phyloP scores from a whole-genome alignment of 768 basidiomycete genomes.

The Mrakia hoshinonis region DNA sequence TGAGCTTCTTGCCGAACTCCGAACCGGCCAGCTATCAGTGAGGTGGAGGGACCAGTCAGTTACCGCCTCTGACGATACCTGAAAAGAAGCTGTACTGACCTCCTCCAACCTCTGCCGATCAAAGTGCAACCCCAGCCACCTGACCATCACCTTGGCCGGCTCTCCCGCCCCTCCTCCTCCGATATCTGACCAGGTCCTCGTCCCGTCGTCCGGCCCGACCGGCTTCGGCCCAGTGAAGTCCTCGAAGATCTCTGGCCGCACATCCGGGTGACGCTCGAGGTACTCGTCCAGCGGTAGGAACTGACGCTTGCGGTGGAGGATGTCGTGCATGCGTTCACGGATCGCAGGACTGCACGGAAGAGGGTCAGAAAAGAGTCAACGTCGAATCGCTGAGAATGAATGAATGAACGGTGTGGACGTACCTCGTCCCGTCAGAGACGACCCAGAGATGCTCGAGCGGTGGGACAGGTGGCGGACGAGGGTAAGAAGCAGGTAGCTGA shows the following conservation, averaged over 20 bases:
- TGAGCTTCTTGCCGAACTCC: constrained; percentile 2
- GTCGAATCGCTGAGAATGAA: not conserved
- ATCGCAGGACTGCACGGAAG: not conserved
- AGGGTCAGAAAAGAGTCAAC: not conserved
- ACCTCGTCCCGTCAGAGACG: constrained; percentile 16
- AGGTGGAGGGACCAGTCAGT: no score
- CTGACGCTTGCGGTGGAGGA: constrained; percentile 21
- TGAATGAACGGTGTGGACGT: not conserved
- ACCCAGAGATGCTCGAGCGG: constrained; percentile 23
- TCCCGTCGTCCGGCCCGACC: not conserved
- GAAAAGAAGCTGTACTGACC: not conserved
- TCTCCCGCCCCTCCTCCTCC: not conserved
- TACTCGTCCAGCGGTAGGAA: constrained; percentile 28
- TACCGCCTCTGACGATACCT: not conserved
- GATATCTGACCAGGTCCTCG: not conserved
- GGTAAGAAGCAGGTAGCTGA: not conserved
- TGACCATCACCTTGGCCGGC: constrained; percentile 3
- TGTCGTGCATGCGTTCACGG: constrained; percentile 20
- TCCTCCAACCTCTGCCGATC: constrained; percentile 21
- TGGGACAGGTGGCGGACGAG: constrained; percentile 1
- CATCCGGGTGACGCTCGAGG: constrained; percentile 7
- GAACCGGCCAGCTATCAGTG: not conserved
- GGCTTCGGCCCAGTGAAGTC: not conserved
- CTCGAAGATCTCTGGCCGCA: constrained; percentile 15
- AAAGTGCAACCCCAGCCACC: constrained; percentile 18